Percentiles rank a stretch among this genome's conserved stretches.
phyloP scores from a whole-genome alignment of 169 alveolate species.

The Perkinsus marinus region DNA sequence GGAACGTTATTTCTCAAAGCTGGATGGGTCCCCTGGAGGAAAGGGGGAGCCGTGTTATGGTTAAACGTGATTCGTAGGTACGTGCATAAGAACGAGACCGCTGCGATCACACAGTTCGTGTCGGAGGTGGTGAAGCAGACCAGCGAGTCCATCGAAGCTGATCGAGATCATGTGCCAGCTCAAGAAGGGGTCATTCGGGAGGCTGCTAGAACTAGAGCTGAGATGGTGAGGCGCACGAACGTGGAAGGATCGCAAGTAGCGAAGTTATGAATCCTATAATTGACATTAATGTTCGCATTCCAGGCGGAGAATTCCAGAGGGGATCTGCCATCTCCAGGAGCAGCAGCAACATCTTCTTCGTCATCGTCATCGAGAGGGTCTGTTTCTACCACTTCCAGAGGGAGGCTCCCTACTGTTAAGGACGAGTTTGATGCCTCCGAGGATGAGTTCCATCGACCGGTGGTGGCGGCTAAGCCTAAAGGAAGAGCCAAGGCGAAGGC shows the following conservation, averaged over 20 bases:
- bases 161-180: background rate
- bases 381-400: background rate
- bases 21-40: too few species aligned
- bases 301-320: too few species aligned
- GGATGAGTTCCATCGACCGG: background rate
- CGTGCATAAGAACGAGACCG: background rate
- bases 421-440: background rate
- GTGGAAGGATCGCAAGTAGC: background rate
- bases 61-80: too few species aligned
- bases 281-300: too few species aligned
- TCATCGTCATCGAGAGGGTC: background rate
- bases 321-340: background rate
- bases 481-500: background rate
- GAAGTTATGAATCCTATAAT: too few species aligned
- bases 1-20: too few species aligned
- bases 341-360: too few species aligned
- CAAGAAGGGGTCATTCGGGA: background rate
- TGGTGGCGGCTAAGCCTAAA: background rate
- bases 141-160: background rate
- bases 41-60: too few species aligned
- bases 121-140: background rate
- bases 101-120: background rate
- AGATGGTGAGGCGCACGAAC: background rate
- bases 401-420: background rate
- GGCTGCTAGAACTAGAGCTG: background rate